Evolutionary conservation across 306 rosid genomes (phyloP), one percentile per base, ranked within the genome.

Genomic region (Astragalus glycyphyllos): DNA sequence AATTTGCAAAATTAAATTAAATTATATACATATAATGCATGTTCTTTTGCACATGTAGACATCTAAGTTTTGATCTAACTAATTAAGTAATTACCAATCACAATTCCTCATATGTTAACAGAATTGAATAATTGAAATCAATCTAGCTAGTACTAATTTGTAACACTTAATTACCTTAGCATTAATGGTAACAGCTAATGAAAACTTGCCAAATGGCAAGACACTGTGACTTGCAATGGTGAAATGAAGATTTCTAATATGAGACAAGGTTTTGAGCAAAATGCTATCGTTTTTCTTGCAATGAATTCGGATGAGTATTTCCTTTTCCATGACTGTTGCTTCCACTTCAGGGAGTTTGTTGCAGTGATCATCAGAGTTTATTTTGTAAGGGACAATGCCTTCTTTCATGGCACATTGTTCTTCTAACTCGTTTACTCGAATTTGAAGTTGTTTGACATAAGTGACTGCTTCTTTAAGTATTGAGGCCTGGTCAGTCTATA

Each of bases 391-490:
- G 34, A 17, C 54, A 6, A 45, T 44, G 17, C 37, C 57, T 45
- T 58, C 8, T 1, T 35, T 7, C 38, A 34, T 34, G 38, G 10
- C 44, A 51, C 32, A 42, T 31, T 74, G 40, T 5, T 74, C 49
- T 61, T 74, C 79, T 15, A 74, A 5, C 40, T 64, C 71, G 3
- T 5, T 54, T 3, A 42, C 41, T 9, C 58, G 48, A 9, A 44
- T 61, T 29, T 42, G 38, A 45, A 74, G 79, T 54, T 74, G 66
- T 23, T 74, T 74, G 6, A 74, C 56, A 29, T 74, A 73, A 23
- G 31, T 23, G 26, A 12, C 10, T 41, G 75, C 57, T 26, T 69
- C 65, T 11, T 49, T 26, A 11, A 74, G 79, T 41, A 74, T 55
- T 7, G 79, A 53, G 5, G 20, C 66, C 72, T 74, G 65, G 66